Evolutionary conservation across 176 grass and related monocot genomes (phyloP).

Genomic region (Oryza meridionalis): DNA sequence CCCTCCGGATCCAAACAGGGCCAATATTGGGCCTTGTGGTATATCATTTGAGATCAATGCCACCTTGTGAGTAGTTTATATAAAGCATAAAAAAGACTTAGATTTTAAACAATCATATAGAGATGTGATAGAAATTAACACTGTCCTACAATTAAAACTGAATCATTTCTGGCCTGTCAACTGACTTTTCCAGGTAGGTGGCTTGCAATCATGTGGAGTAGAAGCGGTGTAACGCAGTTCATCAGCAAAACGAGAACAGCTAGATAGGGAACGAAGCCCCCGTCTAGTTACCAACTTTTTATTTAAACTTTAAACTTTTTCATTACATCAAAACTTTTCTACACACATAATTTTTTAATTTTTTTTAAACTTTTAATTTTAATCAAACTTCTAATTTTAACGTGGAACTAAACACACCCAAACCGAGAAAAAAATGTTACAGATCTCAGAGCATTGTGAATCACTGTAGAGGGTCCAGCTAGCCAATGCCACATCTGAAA

Average conservation of each 20-base stretch:
- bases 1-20: too few species aligned
- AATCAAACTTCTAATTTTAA: too few species aligned
- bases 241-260: neutral
- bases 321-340: too few species aligned
- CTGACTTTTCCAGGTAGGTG: neutral
- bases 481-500: neutral
- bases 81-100: neutral
- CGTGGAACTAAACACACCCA: too few species aligned
- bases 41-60: too few species aligned
- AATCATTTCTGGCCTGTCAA: neutral
- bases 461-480: neutral
- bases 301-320: too few species aligned
- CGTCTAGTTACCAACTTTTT: too few species aligned
- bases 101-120: neutral
- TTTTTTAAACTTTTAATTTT: too few species aligned
- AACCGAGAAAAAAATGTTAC: neutral
- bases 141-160: neutral
- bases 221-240: neutral
- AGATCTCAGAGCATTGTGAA: neutral
- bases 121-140: neutral
- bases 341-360: too few species aligned
- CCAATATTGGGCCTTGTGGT: too few species aligned
- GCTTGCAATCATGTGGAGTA: neutral
- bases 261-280: neutral
- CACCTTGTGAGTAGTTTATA: neutral